Evolutionary conservation across 139 green algal species (phyloP), one percentile per base, ranked within the genome.

Genomic region (Mesotaenium endlicherianum): DNA sequence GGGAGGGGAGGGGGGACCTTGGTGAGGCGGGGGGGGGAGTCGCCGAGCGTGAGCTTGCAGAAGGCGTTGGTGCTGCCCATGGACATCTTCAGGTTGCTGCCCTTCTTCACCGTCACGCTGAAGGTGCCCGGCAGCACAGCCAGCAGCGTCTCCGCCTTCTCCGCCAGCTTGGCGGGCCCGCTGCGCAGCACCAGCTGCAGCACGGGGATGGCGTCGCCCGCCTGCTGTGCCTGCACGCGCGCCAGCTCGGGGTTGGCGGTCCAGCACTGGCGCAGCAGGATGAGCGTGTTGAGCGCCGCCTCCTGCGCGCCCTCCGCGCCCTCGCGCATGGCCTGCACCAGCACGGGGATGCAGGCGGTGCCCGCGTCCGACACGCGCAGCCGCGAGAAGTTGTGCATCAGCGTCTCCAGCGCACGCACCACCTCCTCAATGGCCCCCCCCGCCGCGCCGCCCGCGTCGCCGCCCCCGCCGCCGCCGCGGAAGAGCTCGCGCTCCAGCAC

Each of bases 41-140:
- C 77, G 5, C 8, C 58, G 14, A 84, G 57, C 0, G 57, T 75
- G 42, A 84, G 17, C 38, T 76, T 84, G 57, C 77, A 84, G 77
- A 70, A 84, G 34, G 77, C 77, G 58, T 84, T 84, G 77, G 77
- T 84, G 31, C 30, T 20, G 36, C 77, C 77, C 77, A 84, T 84
- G 31, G 57, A 38, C 31, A 78, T 17, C 57, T 84, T 84, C 11
- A 84, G 68, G 36, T 84, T 84, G 34, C 31, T 57, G 31, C 77
- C 77, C 26, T 30, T 26, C 77, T 84, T 84, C n/a, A 84, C 36
- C 20, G 58, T 79, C 44, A 84, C 77, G 17, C 34, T 44, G 16
- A 84, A 34, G 77, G 31, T 84, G 53, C 77, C 77, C 26, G 77
- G 77, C 39, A 84, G 57, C 44, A 84, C 39, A 44, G 57, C 26